These are phyloP conservation scores for Marasmius sp. DNA, from an alignment of 1,284 basidiomycete species.

Conservation along the genomic window DNA sequence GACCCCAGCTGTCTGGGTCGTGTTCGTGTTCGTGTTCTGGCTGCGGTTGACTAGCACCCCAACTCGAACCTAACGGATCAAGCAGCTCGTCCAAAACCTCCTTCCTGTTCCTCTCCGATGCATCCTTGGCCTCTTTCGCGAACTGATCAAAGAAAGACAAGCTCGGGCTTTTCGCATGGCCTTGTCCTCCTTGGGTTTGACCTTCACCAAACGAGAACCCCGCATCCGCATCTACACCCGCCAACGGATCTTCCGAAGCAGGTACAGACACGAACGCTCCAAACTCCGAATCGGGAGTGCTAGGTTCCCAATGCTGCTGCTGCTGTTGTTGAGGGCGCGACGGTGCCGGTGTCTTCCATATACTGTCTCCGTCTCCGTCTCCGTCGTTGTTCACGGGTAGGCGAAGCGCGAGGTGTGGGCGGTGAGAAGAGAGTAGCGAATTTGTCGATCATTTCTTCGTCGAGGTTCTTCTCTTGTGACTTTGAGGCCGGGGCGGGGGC, in stretches of 20 bases:
- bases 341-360: conserved; percentile 5
- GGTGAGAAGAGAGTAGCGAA: conserved; percentile 44
- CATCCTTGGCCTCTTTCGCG: conserved; percentile 49
- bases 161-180: conserved; percentile 24
- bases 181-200: background rate
- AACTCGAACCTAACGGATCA: conserved; percentile 52
- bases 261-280: conserved; percentile 69
- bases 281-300: conserved; percentile 51
- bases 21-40: background rate
- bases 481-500: background rate
- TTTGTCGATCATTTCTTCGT: conserved; percentile 30
- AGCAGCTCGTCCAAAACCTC: conserved; percentile 65
- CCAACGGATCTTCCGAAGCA: conserved; percentile 56
- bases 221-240: conserved; percentile 17
- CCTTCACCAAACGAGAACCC: background rate
- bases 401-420: conserved; percentile 40
- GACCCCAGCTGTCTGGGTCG: background rate
- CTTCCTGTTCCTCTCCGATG: conserved; percentile 49
- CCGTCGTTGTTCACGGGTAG: conserved; percentile 25
- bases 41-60: background rate
- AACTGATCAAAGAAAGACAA: conserved; percentile 61
- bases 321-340: conserved; percentile 8
- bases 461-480: background rate
- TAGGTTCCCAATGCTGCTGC: conserved; percentile 12
- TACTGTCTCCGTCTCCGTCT: background rate